Conservation (phyloP, 306 rosid species). For the Quercus ilex region DNA sequence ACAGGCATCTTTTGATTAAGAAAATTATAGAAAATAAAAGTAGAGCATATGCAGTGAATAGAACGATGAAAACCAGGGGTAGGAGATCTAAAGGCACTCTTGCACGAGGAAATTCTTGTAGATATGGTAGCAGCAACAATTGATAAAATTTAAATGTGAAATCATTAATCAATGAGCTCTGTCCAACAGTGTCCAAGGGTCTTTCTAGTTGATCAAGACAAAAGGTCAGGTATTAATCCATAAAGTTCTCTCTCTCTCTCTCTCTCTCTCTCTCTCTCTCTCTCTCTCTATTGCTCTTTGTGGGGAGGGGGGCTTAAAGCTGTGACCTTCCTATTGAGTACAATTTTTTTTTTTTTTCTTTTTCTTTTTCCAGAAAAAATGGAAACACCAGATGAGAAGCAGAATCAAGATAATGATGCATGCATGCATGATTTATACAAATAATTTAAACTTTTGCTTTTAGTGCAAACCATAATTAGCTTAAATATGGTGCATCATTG, state of each 20-base stretch:
- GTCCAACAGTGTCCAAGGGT: not conserved
- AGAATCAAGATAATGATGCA: not conserved
- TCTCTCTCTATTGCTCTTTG: no score
- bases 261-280: no score
- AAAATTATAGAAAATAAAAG: constrained; percentile 1
- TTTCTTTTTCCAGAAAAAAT: not conserved
- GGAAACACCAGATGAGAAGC: not conserved
- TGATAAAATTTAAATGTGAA: not conserved
- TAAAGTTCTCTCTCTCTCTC: no score
- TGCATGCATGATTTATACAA: not conserved
- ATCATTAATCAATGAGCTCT: not conserved
- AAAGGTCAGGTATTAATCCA: not conserved
- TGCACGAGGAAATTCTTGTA: not conserved
- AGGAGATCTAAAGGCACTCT: not conserved
- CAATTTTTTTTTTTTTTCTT: not conserved
- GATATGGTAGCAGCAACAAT: not conserved
- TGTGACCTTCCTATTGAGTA: not conserved
- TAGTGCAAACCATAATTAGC: not conserved
- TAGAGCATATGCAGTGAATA: not conserved
- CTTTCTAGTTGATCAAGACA: constrained; percentile 2
- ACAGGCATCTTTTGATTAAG: not conserved
- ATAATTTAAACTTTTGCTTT: not conserved
- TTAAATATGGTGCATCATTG: not conserved
- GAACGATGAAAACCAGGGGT: constrained; percentile 1
- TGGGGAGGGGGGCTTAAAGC: not conserved